Evolutionary conservation across 2,329 filamentous ascomycete species (phyloP).

Genomic region (Trichothecium sympodiale): DNA sequence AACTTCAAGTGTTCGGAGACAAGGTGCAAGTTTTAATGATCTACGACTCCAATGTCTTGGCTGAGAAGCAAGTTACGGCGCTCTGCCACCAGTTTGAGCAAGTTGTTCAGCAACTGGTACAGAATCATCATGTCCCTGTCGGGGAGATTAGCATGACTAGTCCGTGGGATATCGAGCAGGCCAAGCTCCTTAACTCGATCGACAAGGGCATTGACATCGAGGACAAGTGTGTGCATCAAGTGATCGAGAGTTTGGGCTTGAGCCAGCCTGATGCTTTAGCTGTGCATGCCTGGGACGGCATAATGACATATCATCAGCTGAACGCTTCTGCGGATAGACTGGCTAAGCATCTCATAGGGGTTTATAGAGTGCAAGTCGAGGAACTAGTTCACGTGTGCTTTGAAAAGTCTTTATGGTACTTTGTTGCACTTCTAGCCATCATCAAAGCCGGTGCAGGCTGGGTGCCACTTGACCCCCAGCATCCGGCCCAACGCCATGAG

Average conservation of each 20-base stretch:
- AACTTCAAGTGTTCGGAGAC: constrained; percentile 1
- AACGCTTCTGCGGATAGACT: constrained; percentile 28
- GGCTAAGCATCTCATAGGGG: constrained; percentile 22
- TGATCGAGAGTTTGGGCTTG: constrained; percentile 27
- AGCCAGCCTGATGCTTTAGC: constrained; percentile 25
- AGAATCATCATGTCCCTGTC: constrained; percentile 1
- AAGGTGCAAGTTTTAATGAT: constrained; percentile 2
- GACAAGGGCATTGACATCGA: background rate
- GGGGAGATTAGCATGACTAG: background rate
- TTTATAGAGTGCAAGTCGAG: constrained; percentile 13
- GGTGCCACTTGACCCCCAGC: constrained; percentile 15
- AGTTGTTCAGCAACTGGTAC: constrained; percentile 6
- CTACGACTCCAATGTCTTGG: constrained; percentile 4
- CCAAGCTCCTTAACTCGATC: background rate
- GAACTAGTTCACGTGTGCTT: constrained; percentile 13
- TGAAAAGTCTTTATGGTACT: constrained; percentile 15
- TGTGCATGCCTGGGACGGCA: constrained; percentile 38
- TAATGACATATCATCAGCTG: constrained; percentile 32
- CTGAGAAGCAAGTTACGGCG: constrained; percentile 5
- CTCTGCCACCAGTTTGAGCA: constrained; percentile 8
- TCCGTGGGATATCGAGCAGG: constrained; percentile 1
- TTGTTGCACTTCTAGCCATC: constrained; percentile 17
- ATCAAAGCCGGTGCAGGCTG: constrained; percentile 20
- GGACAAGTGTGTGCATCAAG: constrained; percentile 30
- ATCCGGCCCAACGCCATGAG: constrained; percentile 3